These are phyloP conservation scores for Termitomyces sp. DNA, from an alignment of 768 basidiomycete species.

Conservation along the genomic window DNA sequence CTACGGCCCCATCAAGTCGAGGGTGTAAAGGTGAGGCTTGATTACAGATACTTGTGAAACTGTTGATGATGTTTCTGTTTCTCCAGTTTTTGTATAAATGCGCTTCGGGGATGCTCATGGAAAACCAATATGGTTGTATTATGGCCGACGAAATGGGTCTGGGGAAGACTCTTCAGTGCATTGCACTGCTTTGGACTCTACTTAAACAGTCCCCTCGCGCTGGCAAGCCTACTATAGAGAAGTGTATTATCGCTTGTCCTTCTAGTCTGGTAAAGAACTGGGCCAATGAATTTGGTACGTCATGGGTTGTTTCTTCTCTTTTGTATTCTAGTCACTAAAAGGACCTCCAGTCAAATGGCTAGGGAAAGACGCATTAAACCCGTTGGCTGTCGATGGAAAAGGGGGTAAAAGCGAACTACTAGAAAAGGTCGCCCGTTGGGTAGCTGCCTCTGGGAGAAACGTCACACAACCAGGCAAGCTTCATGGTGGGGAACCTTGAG, in stretches of 20 bases:
- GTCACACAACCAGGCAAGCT: slow-evolving; percentile 82
- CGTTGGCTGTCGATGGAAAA: slow-evolving; percentile 89
- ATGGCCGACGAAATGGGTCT: slow-evolving; percentile 99
- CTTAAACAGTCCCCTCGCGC: slow-evolving; percentile 91
- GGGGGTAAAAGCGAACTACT: slow-evolving; percentile 79
- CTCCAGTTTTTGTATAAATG: slow-evolving; percentile 90
- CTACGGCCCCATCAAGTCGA: slow-evolving; percentile 97
- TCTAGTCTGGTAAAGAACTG: slow-evolving; percentile 97
- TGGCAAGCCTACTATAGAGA: slow-evolving; percentile 86
- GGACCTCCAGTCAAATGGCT: slow-evolving; percentile 82
- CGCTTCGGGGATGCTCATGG: slow-evolving; percentile 88
- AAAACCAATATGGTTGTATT: slow-evolving; percentile 91
- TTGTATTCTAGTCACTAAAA: not conserved
- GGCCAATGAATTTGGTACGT: slow-evolving; percentile 92
- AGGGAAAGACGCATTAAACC: slow-evolving; percentile 75
- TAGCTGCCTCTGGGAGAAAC: slow-evolving; percentile 80
- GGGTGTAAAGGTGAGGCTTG: slow-evolving; percentile 75
- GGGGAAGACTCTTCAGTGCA: slow-evolving; percentile 95
- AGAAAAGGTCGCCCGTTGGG: slow-evolving; percentile 82
- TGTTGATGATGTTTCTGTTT: slow-evolving; percentile 2
- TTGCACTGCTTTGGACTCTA: slow-evolving; percentile 91
- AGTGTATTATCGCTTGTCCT: slow-evolving; percentile 96
- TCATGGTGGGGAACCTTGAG: not conserved
- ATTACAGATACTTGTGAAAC: not conserved
- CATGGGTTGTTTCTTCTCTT: not conserved